Conservation (phyloP, 2,329 filamentous ascomycete species). For the Falciphora oryzae region DNA sequence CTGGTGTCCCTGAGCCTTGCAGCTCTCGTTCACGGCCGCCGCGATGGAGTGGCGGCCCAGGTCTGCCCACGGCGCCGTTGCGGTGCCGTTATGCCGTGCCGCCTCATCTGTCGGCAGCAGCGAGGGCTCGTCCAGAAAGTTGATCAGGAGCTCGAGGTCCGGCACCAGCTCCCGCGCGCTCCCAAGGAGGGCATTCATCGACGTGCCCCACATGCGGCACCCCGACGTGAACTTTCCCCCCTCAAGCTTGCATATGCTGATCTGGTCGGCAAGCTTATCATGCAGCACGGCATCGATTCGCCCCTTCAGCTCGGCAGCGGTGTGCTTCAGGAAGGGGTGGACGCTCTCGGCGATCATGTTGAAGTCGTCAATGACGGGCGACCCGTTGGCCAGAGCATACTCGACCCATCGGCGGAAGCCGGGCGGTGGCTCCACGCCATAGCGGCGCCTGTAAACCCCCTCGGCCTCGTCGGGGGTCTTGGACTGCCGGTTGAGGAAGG, state of each 20-base stretch:
- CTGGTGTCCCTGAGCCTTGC: neutral
- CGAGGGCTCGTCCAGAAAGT: slow-evolving; percentile 1
- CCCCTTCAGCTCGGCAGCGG: neutral
- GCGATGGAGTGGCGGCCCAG: slow-evolving; percentile 1
- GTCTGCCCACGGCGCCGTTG: neutral
- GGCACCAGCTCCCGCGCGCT: neutral
- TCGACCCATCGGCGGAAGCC: slow-evolving; percentile 39
- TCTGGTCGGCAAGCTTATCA: neutral
- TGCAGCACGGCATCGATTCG: neutral
- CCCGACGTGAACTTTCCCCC: neutral
- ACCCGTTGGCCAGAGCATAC: neutral
- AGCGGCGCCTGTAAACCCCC: slow-evolving; percentile 37
- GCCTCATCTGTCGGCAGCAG: slow-evolving; percentile 12
- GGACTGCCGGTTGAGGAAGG: slow-evolving; percentile 2
- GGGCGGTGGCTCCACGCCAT: slow-evolving; percentile 34
- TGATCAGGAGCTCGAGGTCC: neutral
- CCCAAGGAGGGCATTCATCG: neutral
- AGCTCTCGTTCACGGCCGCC: neutral
- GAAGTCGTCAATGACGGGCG: slow-evolving; percentile 6
- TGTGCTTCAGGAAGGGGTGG: slow-evolving; percentile 3
- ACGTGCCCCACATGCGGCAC: neutral
- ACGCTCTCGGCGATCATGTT: slow-evolving; percentile 1
- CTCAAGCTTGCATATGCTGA: neutral
- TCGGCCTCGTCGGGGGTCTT: neutral
- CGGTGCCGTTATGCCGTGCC: neutral